A percentile compares a stretch with the other conserved stretches of the same genome.
Evolutionary conservation across 345 rosid species (phyloP).

Genomic region (Brassica rapa): DNA sequence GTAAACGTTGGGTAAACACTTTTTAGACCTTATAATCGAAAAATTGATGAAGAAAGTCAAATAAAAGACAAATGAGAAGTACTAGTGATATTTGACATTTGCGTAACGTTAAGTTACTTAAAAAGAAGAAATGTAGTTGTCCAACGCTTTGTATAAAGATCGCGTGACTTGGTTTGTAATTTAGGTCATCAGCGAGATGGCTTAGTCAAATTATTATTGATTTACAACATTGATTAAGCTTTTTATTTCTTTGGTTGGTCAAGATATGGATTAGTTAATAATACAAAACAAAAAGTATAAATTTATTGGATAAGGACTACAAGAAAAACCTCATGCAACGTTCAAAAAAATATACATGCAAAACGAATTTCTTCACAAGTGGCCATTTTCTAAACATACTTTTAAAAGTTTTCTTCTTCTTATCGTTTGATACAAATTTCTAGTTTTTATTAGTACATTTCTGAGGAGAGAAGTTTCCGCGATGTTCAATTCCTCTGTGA

Average conservation of each 20-base stretch:
- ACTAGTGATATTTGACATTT: background rate
- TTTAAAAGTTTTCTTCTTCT: too few species aligned
- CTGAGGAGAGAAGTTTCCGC: too few species aligned
- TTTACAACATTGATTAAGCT: background rate
- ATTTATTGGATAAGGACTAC: background rate
- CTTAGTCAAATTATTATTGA: background rate
- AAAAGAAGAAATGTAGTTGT: background rate
- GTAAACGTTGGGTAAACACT: background rate
- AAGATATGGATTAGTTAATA: background rate
- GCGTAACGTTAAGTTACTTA: background rate
- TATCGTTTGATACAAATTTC: too few species aligned
- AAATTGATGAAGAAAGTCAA: background rate
- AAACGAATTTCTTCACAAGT: background rate
- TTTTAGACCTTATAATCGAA: background rate
- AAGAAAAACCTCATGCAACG: background rate
- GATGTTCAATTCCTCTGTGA: too few species aligned
- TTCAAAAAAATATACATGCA: background rate
- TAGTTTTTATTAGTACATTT: too few species aligned
- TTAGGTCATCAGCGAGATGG: background rate
- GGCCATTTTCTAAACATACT: background rate
- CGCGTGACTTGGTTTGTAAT: background rate
- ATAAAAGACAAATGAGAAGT: background rate
- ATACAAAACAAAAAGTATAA: background rate
- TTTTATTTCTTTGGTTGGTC: background rate
- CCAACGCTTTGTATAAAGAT: constrained; percentile 5